Percentiles rank a stretch among this genome's conserved stretches.
phyloP scores from a whole-genome alignment of 208 protist genomes.

The Leishmania amazonensis region DNA sequence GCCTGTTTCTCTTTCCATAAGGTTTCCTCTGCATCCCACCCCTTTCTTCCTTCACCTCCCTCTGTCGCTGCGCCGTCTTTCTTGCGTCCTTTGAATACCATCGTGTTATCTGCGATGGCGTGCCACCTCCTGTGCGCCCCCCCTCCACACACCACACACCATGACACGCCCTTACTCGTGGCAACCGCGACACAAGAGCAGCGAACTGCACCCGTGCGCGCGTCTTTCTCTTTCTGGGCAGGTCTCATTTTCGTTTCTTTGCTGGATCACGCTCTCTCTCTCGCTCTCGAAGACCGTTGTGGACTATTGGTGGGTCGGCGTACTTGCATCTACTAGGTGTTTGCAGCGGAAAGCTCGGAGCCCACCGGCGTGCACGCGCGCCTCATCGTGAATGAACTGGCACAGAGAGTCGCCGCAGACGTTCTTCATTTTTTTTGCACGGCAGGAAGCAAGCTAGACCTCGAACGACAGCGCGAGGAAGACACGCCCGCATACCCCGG shows the following conservation, averaged over 20 bases:
- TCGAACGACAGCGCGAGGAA: background rate
- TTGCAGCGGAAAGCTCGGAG: background rate
- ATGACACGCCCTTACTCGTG: background rate
- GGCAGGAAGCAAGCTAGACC: background rate
- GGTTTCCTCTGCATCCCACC: background rate
- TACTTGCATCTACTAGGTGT: background rate
- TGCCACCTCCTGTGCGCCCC: background rate
- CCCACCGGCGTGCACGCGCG: background rate
- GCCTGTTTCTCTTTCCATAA: background rate
- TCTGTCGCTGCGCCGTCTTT: background rate
- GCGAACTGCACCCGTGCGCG: background rate
- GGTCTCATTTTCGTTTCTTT: background rate
- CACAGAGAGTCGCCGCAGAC: background rate
- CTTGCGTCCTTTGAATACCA: background rate
- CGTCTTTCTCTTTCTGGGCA: background rate
- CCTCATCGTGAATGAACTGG: background rate
- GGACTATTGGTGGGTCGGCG: background rate
- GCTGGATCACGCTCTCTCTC: background rate
- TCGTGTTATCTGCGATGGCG: background rate
- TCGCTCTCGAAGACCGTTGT: background rate
- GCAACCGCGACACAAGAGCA: background rate
- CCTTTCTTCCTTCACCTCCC: background rate
- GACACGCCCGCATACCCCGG: background rate
- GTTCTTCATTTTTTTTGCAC: background rate
- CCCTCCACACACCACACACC: background rate